Conservation (phyloP, 1,139 yeast genomes). For the Arxiozyma slooffiae region DNA sequence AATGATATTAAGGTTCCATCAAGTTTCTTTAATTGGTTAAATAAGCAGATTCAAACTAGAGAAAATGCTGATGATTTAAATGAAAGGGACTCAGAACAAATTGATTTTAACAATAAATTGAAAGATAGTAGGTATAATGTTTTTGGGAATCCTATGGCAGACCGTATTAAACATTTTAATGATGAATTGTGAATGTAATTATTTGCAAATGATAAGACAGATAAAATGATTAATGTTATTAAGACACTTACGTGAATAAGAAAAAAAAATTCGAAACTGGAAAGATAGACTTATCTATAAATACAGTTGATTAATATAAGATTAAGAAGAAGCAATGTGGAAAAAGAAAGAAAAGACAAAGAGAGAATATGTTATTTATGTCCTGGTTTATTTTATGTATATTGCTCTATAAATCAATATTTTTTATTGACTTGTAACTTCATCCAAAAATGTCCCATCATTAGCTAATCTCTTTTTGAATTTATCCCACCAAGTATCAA, state of each 20-base stretch:
- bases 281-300: too few relatives aligned
- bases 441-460: constrained; percentile 74
- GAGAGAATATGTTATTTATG: neutral
- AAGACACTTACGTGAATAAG: too few relatives aligned
- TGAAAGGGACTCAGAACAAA: constrained; percentile 27
- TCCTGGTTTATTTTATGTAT: neutral
- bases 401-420: neutral
- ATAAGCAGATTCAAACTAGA: constrained; percentile 40
- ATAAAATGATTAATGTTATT: neutral
- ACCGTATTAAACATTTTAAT: constrained; percentile 22
- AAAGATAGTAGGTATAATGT: constrained; percentile 56
- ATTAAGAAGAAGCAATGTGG: too few relatives aligned
- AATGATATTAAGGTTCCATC: constrained; percentile 24
- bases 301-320: neutral
- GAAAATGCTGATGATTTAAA: constrained; percentile 22
- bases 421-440: constrained; percentile 22
- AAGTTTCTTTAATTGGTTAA: constrained; percentile 53
- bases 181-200: constrained; percentile 10
- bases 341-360: neutral
- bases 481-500: constrained; percentile 95
- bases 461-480: constrained; percentile 63
- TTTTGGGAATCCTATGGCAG: constrained; percentile 73
- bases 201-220: neutral
- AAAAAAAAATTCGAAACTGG: neutral
- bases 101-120: constrained; percentile 38